Evolutionary conservation across 805 yeast species (phyloP).

Genomic region (Candida vartiovaarae): DNA sequence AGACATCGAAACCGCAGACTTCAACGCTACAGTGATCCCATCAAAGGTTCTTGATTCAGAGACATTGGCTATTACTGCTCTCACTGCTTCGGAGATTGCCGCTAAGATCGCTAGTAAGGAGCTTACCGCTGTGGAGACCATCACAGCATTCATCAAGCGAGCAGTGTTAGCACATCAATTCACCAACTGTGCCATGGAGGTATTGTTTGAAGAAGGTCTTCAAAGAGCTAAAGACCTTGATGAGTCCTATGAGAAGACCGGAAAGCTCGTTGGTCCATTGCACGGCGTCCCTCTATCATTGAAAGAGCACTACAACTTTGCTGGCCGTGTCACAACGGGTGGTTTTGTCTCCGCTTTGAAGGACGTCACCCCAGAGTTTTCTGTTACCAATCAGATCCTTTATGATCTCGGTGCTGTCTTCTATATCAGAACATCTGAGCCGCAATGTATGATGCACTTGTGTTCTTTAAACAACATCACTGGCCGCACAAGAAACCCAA

Average conservation of each 20-base stretch:
- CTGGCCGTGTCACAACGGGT: constrained; percentile 50
- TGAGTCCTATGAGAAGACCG: constrained; percentile 39
- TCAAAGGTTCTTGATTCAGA: constrained; percentile 13
- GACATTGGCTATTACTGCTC: constrained; percentile 17
- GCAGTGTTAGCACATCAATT: constrained; percentile 60
- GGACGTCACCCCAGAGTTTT: constrained; percentile 39
- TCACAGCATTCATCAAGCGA: constrained; percentile 29
- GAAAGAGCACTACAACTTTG: constrained; percentile 55
- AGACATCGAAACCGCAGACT: constrained; percentile 15
- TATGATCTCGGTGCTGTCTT: constrained; percentile 40
- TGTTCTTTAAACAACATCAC: constrained; percentile 54
- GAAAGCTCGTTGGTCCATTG: constrained; percentile 54
- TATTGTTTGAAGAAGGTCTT: constrained; percentile 60
- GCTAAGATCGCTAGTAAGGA: constrained; percentile 11
- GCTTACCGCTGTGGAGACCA: constrained; percentile 15
- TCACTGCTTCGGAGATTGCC: constrained; percentile 17
- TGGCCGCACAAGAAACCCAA: constrained; percentile 54
- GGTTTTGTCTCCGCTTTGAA: constrained; percentile 49
- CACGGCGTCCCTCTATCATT: constrained; percentile 66
- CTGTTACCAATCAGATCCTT: constrained; percentile 37
- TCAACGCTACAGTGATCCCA: constrained; percentile 20
- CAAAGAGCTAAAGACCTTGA: constrained; percentile 50
- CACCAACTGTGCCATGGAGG: constrained; percentile 52
- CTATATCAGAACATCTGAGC: constrained; percentile 60
- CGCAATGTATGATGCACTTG: constrained; percentile 64